Evolutionary conservation across 2,329 filamentous ascomycete species (phyloP).

Genomic region (Phyllosticta ampelicida): DNA sequence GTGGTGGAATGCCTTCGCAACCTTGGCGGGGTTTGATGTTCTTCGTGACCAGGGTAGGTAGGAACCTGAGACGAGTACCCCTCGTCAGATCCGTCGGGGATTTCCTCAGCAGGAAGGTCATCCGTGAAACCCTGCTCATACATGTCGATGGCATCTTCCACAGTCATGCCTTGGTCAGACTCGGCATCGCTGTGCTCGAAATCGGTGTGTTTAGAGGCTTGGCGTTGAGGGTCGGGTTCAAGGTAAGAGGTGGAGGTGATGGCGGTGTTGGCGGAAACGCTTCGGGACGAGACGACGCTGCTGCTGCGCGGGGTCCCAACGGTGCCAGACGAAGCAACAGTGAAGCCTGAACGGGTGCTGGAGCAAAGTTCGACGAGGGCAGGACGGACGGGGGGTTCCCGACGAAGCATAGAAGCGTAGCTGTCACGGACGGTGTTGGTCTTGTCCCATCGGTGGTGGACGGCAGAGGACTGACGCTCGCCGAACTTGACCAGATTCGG

Average conservation of each 20-base stretch:
- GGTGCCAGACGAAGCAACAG: conserved; percentile 46
- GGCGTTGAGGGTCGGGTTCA: conserved; percentile 12
- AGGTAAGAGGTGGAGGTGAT: conserved; percentile 39
- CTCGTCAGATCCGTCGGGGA: conserved; percentile 15
- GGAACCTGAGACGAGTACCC: conserved; percentile 14
- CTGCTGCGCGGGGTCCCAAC: conserved; percentile 73
- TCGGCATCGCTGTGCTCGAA: conserved; percentile 14
- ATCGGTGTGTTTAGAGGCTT: conserved; percentile 15
- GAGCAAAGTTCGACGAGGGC: conserved; percentile 35
- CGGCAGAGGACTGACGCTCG: conserved; percentile 17
- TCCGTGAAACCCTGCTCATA: conserved; percentile 49
- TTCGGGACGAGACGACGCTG: conserved; percentile 69
- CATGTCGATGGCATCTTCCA: conserved; percentile 51
- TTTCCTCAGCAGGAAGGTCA: conserved; percentile 25
- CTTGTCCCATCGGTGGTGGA: conserved; percentile 26
- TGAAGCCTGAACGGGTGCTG: conserved; percentile 51
- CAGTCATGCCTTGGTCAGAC: conserved; percentile 41
- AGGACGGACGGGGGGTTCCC: conserved; percentile 21
- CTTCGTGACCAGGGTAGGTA: conserved; percentile 11
- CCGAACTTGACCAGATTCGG: conserved; percentile 23
- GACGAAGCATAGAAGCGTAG: conserved; percentile 25
- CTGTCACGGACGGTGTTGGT: conserved; percentile 13
- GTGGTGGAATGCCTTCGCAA: conserved; percentile 8
- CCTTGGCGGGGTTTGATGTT: conserved; percentile 8
- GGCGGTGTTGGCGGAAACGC: conserved; percentile 57